A percentile compares a stretch with the other conserved stretches of the same genome.
phyloP scores from a whole-genome alignment of 2,329 filamentous ascomycete genomes.

The Epichloe sp. region DNA sequence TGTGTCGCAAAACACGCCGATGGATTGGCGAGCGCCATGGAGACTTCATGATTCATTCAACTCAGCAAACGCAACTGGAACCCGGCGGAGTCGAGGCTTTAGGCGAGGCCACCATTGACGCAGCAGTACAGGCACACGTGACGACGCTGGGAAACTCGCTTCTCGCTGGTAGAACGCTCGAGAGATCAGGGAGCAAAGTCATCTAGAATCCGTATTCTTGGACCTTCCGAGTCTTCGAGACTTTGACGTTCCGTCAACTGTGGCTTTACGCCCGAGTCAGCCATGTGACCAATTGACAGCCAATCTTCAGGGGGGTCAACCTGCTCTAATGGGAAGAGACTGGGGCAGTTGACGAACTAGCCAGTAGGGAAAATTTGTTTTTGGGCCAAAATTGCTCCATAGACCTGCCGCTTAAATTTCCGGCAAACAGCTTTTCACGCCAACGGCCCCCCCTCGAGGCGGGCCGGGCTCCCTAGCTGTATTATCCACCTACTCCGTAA shows the following conservation, averaged over 20 bases:
- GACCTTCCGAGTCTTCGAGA: neutral
- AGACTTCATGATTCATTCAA: too few species aligned
- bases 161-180: neutral
- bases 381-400: neutral
- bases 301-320: neutral
- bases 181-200: neutral
- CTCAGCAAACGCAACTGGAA: neutral
- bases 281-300: neutral
- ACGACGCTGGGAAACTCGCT: neutral
- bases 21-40: neutral
- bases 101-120: neutral
- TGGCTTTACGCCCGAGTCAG: neutral
- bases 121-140: neutral
- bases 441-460: too few species aligned
- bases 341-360: neutral
- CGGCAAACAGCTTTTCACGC: too few species aligned
- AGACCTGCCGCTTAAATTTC: too few species aligned
- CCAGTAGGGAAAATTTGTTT: neutral
- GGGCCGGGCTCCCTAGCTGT: too few species aligned
- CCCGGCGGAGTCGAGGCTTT: neutral
- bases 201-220: neutral
- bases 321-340: neutral
- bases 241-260: neutral
- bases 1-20: neutral
- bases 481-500: too few species aligned